Conservation (phyloP, 805 yeast genomes). For the Torulaspora delbrueckii region DNA sequence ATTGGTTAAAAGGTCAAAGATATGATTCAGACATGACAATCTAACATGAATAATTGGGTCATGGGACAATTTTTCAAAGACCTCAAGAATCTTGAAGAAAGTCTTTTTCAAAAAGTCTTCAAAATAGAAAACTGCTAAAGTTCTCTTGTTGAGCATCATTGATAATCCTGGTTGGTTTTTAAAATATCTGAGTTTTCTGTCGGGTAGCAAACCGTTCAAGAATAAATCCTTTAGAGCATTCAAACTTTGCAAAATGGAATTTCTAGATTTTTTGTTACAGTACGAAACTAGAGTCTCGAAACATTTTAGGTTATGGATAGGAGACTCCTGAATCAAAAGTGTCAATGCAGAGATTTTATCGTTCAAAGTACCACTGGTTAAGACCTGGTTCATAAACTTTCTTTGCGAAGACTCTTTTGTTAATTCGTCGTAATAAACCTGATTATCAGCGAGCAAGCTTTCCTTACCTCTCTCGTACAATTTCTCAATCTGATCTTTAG, state of each 20-base stretch:
- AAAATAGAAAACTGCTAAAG: slow-evolving; percentile 70
- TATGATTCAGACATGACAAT: slow-evolving; percentile 65
- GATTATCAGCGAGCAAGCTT: slow-evolving; percentile 65
- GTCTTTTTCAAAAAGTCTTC: slow-evolving; percentile 82
- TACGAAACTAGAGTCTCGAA: slow-evolving; percentile 70
- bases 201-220: slow-evolving; percentile 76
- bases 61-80: slow-evolving; percentile 75
- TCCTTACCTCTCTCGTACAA: slow-evolving; percentile 62
- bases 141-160: slow-evolving; percentile 44
- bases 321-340: slow-evolving; percentile 89
- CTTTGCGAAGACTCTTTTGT: slow-evolving; percentile 73
- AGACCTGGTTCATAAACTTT: slow-evolving; percentile 81
- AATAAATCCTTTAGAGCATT: slow-evolving; percentile 87
- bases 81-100: slow-evolving; percentile 70
- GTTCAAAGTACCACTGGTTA: slow-evolving; percentile 85
- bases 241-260: slow-evolving; percentile 85
- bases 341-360: slow-evolving; percentile 96
- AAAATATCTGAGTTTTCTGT: slow-evolving; percentile 74
- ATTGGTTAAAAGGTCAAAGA: slow-evolving; percentile 71
- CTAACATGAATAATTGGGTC: slow-evolving; percentile 89
- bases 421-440: slow-evolving; percentile 64
- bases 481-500: slow-evolving; percentile 53
- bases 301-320: slow-evolving; percentile 80
- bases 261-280: slow-evolving; percentile 88
- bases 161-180: slow-evolving; percentile 62